A percentile compares a stretch with the other conserved stretches of the same genome.
These are phyloP conservation scores for Sugiyamaella americana DNA, from an alignment of 805 yeast species.

Conservation along the genomic window DNA sequence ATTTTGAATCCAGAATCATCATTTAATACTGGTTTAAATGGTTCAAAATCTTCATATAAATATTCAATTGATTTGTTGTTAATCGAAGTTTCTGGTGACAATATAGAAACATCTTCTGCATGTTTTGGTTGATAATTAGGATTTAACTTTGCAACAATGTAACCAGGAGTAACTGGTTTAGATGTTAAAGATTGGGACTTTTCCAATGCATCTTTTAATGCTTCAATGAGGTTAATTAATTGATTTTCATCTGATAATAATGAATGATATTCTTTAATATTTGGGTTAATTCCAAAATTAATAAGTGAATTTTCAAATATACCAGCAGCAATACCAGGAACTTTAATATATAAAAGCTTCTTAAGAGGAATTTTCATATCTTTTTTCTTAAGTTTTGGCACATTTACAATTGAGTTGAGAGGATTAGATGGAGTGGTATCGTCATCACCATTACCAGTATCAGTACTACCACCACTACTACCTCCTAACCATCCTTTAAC, in stretches of 20 bases:
- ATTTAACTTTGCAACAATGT: slow-evolving; percentile 57
- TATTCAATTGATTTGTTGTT: slow-evolving; percentile 34
- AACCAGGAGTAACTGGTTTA: slow-evolving; percentile 45
- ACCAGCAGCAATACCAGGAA: slow-evolving; percentile 74
- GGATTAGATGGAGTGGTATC: slow-evolving; percentile 1
- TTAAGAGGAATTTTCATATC: slow-evolving; percentile 45
- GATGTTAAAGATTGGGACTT: slow-evolving; percentile 36
- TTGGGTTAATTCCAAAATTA: slow-evolving; percentile 42
- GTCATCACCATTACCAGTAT: slow-evolving; percentile 6
- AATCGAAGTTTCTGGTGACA: slow-evolving; percentile 8
- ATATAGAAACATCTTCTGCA: slow-evolving; percentile 10
- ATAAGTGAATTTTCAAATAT: slow-evolving; percentile 56
- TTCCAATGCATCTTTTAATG: slow-evolving; percentile 44
- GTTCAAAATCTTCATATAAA: slow-evolving; percentile 62
- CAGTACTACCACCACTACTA: not conserved
- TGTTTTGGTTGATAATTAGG: slow-evolving; percentile 36
- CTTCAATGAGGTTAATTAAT: slow-evolving; percentile 30
- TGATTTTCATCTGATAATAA: slow-evolving; percentile 20
- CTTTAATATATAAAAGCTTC: slow-evolving; percentile 59
- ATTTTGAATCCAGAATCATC: slow-evolving; percentile 30
- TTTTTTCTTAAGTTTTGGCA: slow-evolving; percentile 9
- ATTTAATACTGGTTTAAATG: slow-evolving; percentile 47
- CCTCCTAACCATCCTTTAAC: slow-evolving; percentile 13
- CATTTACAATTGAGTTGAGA: slow-evolving; percentile 1
- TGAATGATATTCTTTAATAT: slow-evolving; percentile 12